Percentiles rank a stretch among this genome's conserved stretches.
Conservation (phyloP, 192 early-diverging fungal genomes). For the Rhizophagus sp. region DNA sequence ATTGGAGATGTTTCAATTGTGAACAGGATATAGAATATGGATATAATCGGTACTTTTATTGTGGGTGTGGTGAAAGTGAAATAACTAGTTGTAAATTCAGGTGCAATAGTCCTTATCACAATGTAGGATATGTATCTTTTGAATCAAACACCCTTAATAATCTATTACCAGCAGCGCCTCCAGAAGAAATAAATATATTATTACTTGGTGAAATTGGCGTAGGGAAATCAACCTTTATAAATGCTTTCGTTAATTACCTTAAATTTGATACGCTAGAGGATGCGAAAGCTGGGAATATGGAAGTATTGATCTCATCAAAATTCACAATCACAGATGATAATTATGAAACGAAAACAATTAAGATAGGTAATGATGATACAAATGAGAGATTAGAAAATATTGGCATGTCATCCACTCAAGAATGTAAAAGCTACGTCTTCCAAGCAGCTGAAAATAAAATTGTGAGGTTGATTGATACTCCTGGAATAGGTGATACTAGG, state of each 20-base stretch:
- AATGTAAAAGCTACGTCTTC: constrained; percentile 31
- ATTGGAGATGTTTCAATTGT: too few species aligned
- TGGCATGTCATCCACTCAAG: constrained; percentile 30
- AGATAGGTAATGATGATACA: constrained; percentile 24
- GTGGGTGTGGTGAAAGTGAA: too few species aligned
- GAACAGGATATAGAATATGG: too few species aligned
- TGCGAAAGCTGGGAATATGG: constrained; percentile 26
- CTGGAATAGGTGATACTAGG: constrained; percentile 38
- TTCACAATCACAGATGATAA: constrained; percentile 25
- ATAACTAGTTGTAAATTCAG: too few species aligned
- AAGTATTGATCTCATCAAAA: constrained; percentile 31
- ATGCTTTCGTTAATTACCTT: constrained; percentile 38
- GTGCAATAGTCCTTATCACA: too few species aligned
- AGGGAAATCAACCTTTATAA: constrained; percentile 41
- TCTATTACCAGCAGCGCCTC: not conserved
- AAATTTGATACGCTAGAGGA: constrained; percentile 31
- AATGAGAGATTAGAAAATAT: constrained; percentile 25
- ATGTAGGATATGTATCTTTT: too few species aligned
- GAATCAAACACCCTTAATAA: too few species aligned
- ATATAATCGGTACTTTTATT: too few species aligned
- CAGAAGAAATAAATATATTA: constrained; percentile 12
- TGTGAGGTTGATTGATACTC: constrained; percentile 36
- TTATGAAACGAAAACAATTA: constrained; percentile 20
- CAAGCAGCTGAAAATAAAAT: constrained; percentile 16
- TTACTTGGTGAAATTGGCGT: constrained; percentile 28